phyloP scores from a whole-genome alignment of 306 rosid species.

The Canavalia ensiformis region DNA sequence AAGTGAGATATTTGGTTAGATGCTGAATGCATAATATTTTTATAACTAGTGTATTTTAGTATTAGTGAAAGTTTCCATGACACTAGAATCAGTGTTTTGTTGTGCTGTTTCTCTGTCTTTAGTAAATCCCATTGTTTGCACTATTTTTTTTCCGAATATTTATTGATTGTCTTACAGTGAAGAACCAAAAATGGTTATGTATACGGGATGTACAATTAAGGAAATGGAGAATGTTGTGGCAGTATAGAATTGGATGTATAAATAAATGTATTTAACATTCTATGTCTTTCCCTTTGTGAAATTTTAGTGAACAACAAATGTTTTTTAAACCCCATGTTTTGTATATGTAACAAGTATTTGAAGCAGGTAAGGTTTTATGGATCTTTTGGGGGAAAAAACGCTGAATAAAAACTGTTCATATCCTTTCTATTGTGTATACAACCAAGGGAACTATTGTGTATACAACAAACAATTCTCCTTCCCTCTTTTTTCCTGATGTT shows the following conservation, averaged over 20 bases:
- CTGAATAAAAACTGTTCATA: neutral
- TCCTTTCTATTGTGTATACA: neutral
- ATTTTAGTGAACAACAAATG: neutral
- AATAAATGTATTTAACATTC: neutral
- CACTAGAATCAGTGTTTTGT: neutral
- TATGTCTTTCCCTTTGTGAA: neutral
- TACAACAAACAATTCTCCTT: neutral
- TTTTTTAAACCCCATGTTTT: neutral
- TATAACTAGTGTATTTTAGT: neutral
- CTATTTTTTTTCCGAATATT: neutral
- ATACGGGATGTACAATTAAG: neutral
- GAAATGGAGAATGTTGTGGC: neutral
- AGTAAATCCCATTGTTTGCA: slow-evolving; percentile 12
- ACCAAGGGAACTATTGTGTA: neutral
- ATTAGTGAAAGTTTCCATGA: neutral
- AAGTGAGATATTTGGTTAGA: neutral
- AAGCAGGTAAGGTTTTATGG: neutral
- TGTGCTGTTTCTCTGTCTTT: slow-evolving; percentile 7
- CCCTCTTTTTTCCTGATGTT: neutral
- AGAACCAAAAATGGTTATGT: neutral
- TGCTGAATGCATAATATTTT: slow-evolving; percentile 22
- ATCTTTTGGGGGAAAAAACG: neutral
- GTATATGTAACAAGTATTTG: no score
- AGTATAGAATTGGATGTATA: neutral
- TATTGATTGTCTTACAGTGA: neutral